A percentile compares a stretch with the other conserved stretches of the same genome.
Evolutionary conservation across 2,329 filamentous ascomycete species (phyloP).

Genomic region (Tolypocladium album): DNA sequence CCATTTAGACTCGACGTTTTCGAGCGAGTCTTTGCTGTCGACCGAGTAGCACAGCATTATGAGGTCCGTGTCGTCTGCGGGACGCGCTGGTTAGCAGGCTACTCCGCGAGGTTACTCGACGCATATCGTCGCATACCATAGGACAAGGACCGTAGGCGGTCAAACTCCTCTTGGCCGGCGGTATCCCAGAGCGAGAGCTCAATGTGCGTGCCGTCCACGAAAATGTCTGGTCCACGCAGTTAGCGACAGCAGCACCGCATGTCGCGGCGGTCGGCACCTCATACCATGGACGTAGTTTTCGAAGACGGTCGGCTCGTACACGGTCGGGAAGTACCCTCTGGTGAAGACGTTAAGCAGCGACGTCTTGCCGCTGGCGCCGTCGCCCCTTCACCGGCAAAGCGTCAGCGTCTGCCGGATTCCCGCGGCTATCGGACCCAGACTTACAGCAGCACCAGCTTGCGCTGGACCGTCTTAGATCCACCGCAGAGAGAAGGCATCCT

Average conservation of each 20-base stretch:
- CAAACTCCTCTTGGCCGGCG: conserved; percentile 97
- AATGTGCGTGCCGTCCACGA: conserved; percentile 94
- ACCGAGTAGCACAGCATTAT: conserved; percentile 99
- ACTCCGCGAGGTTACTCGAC: background rate
- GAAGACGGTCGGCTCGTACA: conserved; percentile 97
- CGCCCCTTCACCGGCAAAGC: conserved; percentile 49
- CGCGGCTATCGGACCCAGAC: conserved; percentile 6
- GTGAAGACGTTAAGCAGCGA: conserved; percentile 97
- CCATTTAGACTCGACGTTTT: conserved; percentile 99
- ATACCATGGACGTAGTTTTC: conserved; percentile 98
- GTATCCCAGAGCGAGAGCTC: conserved; percentile 98
- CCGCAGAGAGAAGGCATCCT: conserved; percentile 38
- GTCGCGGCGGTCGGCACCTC: conserved; percentile 9
- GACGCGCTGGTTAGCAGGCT: background rate
- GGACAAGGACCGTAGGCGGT: conserved; percentile 85
- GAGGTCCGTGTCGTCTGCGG: conserved; percentile 72
- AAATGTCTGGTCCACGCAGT: conserved; percentile 59
- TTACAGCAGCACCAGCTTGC: conserved; percentile 89
- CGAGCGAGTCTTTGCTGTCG: conserved; percentile 89
- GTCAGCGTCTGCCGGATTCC: conserved; percentile 4
- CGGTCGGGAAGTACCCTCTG: conserved; percentile 92
- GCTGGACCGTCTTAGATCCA: conserved; percentile 76
- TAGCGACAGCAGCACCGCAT: conserved; percentile 2
- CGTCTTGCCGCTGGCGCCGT: conserved; percentile 95
- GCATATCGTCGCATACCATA: conserved; percentile 50